Evolutionary conservation across 306 rosid genomes (phyloP), one percentile per base, ranked within the genome.

Genomic region (Luffa aegyptiaca): DNA sequence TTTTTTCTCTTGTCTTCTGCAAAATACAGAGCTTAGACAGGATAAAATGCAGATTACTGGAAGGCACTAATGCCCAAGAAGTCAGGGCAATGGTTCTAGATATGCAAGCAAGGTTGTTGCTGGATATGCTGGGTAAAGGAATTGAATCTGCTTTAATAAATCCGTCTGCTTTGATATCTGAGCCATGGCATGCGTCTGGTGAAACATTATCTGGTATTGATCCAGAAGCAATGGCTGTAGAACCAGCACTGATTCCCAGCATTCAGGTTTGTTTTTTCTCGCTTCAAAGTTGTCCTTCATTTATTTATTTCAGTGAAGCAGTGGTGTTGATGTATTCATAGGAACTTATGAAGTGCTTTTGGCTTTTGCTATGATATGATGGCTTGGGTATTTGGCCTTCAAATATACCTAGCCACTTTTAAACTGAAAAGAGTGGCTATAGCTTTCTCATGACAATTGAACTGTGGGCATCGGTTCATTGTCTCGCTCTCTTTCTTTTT

Each of bases 61-160:
- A 95, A 89, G 99, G 99, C 51, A 89, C 94, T 80, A 91, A 88
- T 81, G 99, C 99, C 39, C 99, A 95, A 85, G 99, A 95, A 90
- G 99, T 95, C 63, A 89, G 99, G 88, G 99, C 99, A 4, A 95
- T 95, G 99, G 99, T 95, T 86, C 85, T 95, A 80, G 99, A 95
- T 85, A 95, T 95, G 99, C 99, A 95, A 90, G 99, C 99, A 21
- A 90, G 99, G 88, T 83, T 95, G 86, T 88, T 95, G 86, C 89
- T 95, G 86, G 99, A 95, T 83, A 95, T 95, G 99, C 93, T 95
- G 58, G 99, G 99, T 77, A 93, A 92, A 80, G 99, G 99, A 85
- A 95, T 95, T 78, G 99, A 95, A 85, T 93, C 99, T 61, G 98
- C 99, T 0, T 87, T 95, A 82, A 81, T 91, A 80, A 90, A 93